These are phyloP conservation scores for Podaxis sp. DNA, from an alignment of 768 basidiomycete genomes.

Conservation along the genomic window DNA sequence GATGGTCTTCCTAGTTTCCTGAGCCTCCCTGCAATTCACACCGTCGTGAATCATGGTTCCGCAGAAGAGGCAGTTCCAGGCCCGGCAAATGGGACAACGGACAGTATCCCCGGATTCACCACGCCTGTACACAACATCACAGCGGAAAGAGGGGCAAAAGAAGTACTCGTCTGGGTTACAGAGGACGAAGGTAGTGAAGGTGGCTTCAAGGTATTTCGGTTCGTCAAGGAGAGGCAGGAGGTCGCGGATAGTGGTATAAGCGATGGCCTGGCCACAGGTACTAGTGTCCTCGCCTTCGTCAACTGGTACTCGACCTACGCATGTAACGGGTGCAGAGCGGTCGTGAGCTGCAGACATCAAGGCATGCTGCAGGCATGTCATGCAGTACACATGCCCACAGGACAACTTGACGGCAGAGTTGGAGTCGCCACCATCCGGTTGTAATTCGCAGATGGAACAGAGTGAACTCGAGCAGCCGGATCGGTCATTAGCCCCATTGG, in stretches of 20 bases:
- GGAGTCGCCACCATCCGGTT: constrained; percentile 17
- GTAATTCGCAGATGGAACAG: constrained; percentile 43
- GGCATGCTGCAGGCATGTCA: constrained; percentile 44
- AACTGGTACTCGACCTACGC: constrained; percentile 31
- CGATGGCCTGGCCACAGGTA: constrained; percentile 35
- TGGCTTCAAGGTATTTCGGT: constrained; percentile 37
- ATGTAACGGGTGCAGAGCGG: constrained; percentile 32
- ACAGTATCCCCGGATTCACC: constrained; percentile 25
- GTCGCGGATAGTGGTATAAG: constrained; percentile 38
- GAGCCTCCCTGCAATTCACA: constrained; percentile 21
- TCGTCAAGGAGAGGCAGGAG: constrained; percentile 39
- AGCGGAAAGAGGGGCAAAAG: constrained; percentile 56
- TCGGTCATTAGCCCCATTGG: background rate
- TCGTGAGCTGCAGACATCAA: constrained; percentile 32
- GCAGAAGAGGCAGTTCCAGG: constrained; percentile 30
- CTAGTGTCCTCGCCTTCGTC: constrained; percentile 15
- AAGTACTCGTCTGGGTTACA: constrained; percentile 39
- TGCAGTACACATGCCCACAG: constrained; percentile 57
- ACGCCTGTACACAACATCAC: constrained; percentile 44
- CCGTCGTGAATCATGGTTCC: constrained; percentile 29
- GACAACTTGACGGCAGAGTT: constrained; percentile 33
- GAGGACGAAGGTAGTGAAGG: constrained; percentile 45
- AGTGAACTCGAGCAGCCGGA: constrained; percentile 6
- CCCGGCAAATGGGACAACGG: constrained; percentile 26
- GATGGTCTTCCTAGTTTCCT: background rate